Evolutionary conservation across 768 basidiomycete species (phyloP), one percentile per base, ranked within the genome.

Genomic region (Lyophyllum shimeji): DNA sequence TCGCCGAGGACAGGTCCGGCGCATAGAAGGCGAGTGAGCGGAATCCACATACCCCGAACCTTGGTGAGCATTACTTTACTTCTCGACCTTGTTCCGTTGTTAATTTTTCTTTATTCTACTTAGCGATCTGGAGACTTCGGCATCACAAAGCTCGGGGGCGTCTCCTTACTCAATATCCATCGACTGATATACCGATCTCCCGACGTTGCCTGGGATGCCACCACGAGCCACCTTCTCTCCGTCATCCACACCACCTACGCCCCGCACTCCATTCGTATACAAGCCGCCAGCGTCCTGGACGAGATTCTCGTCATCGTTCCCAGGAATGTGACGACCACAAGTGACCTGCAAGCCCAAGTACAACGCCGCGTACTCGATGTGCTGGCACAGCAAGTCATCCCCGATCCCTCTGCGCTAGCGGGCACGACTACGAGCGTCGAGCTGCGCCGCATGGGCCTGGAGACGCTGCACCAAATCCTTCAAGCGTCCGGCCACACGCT

Each of bases 111-210:
- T n/a, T 25, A 25, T n/a, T 60, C 46, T 21, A 15, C n/a, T 23
- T 55, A 94, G 90, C 82, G 90, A n/a, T 82, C 89, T 0, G 92
- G 91, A 0, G 96, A 99, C 60, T 98, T 97, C 74, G 92, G 93
- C n/a, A 87, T 98, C 54, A 83, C 83, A 56, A 93, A 92, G 65
- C 74, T 98, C 21, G 90, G 93, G 8, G 82, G 83, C 1, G 87
- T 96, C 9, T 81, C 88, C 0, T 77, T 85, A 61, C 78, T 92
- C 51, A 99, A 98, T 65, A 86, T 97, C 23, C 85, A 91, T 66
- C 86, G 96, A 3, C 77, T 99, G 17, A 87, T 97, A 46, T 89
- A 88, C 58, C 82, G 87, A n/a, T 80, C 88, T 11, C 85, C 92
- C 0, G 85, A 87, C 12, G 74, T 95, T 11, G 94, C 92, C 2